Conservation (phyloP, 805 yeast genomes). For the Teunomyces pallodes region DNA sequence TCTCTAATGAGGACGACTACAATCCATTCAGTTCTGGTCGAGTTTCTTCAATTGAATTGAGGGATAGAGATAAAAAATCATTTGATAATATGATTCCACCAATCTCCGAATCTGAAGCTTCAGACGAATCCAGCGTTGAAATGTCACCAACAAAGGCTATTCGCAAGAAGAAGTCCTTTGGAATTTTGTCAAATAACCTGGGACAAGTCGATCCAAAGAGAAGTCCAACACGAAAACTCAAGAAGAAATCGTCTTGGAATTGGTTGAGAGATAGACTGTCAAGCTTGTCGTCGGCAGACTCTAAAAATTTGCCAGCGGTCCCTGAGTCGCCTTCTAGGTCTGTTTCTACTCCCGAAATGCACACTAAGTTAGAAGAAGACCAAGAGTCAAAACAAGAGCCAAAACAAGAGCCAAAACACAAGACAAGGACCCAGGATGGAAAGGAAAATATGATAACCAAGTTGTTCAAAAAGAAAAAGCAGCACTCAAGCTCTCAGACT, state of each 20-base stretch:
- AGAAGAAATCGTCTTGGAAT: conserved; percentile 41
- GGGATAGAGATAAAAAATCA: conserved; percentile 3
- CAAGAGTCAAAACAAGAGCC: not conserved
- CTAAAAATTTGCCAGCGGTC: conserved; percentile 18
- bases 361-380: conserved; percentile 7
- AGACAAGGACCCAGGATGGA: conserved; percentile 14
- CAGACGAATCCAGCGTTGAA: conserved; percentile 10
- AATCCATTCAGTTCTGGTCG: conserved; percentile 1
- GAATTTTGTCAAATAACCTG: conserved; percentile 10
- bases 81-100: conserved; percentile 6
- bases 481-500: conserved; percentile 5
- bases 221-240: conserved; percentile 16
- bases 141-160: conserved; percentile 11
- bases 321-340: conserved; percentile 31
- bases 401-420: conserved; percentile 5
- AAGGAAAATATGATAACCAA: conserved; percentile 42
- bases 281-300: conserved; percentile 29
- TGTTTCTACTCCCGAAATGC: conserved; percentile 37
- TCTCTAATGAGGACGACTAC: not conserved
- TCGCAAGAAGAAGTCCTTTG: conserved; percentile 14
- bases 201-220: conserved; percentile 5
- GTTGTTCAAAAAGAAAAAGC: conserved; percentile 36
- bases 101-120: conserved; percentile 6
- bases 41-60: conserved; percentile 1
- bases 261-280: conserved; percentile 37